Evolutionary conservation across 2,329 filamentous ascomycete species (phyloP).

Genomic region (Pseudofabraea citricarpa): DNA sequence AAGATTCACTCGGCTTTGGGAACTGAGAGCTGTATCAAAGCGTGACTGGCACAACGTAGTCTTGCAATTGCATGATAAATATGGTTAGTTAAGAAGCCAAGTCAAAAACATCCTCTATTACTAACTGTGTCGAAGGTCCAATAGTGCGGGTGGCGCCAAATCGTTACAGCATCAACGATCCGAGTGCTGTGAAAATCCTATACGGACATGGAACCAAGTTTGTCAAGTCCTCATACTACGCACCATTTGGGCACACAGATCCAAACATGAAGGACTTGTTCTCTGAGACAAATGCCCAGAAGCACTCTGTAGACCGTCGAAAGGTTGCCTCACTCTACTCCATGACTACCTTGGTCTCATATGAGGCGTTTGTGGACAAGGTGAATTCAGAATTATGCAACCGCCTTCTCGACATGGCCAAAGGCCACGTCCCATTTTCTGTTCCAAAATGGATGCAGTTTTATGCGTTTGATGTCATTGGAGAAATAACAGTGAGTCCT

Average conservation of each 20-base stretch:
- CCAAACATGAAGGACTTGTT: slow-evolving; percentile 21
- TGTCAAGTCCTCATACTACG: slow-evolving; percentile 22
- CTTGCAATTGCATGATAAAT: slow-evolving; percentile 29
- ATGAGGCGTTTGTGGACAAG: slow-evolving; percentile 40
- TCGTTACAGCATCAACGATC: slow-evolving; percentile 36
- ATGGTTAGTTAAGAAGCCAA: slow-evolving; percentile 21
- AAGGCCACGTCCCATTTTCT: neutral
- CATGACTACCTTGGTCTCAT: slow-evolving; percentile 39
- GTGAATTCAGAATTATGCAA: neutral
- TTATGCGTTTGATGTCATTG: slow-evolving; percentile 19
- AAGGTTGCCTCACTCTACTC: slow-evolving; percentile 38
- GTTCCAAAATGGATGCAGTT: slow-evolving; percentile 30
- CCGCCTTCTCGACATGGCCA: neutral
- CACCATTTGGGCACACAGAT: slow-evolving; percentile 6
- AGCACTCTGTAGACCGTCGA: slow-evolving; percentile 31
- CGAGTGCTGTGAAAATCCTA: slow-evolving; percentile 31
- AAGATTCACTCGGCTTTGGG: neutral
- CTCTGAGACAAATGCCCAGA: slow-evolving; percentile 25
- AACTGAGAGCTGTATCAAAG: neutral
- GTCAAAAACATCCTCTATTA: neutral
- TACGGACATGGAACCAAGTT: slow-evolving; percentile 34
- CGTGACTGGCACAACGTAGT: neutral
- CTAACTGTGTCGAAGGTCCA: slow-evolving; percentile 13
- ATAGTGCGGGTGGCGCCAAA: slow-evolving; percentile 42
- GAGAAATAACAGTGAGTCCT: neutral